A percentile compares a stretch with the other conserved stretches of the same genome.
Conservation (phyloP, 108 stramenopile genomes). For the Cyclotella kingstonii region DNA sequence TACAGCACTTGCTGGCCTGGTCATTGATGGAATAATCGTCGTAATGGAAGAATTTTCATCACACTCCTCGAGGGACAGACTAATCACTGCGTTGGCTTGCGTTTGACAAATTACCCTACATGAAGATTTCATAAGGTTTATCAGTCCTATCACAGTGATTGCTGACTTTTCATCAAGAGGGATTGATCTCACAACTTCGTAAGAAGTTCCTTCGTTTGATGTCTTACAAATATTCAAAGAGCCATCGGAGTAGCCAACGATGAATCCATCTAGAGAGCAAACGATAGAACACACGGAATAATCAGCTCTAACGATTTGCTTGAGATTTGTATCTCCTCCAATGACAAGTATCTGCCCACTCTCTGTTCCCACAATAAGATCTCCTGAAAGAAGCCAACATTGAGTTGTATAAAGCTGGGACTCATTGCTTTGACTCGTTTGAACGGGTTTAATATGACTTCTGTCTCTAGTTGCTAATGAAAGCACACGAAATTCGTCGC, state of each 20-base stretch:
- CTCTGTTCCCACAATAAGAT: constrained; percentile 3
- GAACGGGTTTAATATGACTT: not conserved
- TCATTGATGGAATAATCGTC: constrained; percentile 4
- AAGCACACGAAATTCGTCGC: not conserved
- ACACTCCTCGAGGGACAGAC: not conserved
- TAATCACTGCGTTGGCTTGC: not conserved
- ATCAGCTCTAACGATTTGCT: not conserved
- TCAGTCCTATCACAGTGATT: not conserved
- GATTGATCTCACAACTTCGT: not conserved
- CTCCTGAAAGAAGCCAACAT: constrained; percentile 6
- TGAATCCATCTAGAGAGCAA: constrained; percentile 3
- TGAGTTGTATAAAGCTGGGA: constrained; percentile 5
- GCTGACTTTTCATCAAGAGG: not conserved
- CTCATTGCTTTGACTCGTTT: not conserved
- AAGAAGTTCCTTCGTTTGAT: constrained; percentile 1
- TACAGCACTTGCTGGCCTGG: not conserved
- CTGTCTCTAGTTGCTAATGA: not conserved
- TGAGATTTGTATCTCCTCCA: not conserved
- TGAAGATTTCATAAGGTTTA: not conserved
- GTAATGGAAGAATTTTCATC: not conserved
- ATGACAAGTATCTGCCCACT: constrained; percentile 1
- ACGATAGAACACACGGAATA: not conserved
- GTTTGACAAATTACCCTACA: constrained; percentile 1
- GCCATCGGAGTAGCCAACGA: not conserved
- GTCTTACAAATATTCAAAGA: not conserved